Evolutionary conservation across 306 rosid species (phyloP).

Genomic region (Dicorynia guianensis): DNA sequence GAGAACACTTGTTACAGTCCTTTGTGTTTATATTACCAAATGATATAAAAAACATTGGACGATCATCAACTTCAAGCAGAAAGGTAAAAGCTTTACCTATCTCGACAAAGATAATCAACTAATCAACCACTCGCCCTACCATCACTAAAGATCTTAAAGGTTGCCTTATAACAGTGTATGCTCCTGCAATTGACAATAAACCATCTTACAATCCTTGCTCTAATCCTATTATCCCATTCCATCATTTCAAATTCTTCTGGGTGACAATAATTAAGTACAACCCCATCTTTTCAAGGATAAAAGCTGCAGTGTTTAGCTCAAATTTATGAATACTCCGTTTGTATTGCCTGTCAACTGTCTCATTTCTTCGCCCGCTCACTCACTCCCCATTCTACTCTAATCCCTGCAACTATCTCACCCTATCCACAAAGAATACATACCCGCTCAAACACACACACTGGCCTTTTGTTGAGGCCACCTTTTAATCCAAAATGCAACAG

Average conservation of each 20-base stretch:
- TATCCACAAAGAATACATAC: not conserved
- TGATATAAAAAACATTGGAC: not conserved
- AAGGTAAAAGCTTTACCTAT: not conserved
- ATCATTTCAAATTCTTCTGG: not conserved
- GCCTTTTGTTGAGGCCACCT: not conserved
- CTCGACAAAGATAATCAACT: not conserved
- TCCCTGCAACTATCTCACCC: not conserved
- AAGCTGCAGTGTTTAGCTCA: not conserved
- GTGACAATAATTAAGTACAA: not conserved
- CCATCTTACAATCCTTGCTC: slow-evolving; percentile 1
- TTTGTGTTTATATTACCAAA: not conserved
- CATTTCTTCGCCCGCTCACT: not conserved
- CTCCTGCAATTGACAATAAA: not conserved
- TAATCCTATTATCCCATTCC: not conserved
- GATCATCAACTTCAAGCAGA: not conserved
- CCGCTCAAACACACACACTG: not conserved
- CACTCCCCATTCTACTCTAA: not conserved
- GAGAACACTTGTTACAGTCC: not conserved
- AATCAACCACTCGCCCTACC: not conserved
- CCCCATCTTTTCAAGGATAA: not conserved
- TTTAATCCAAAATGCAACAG: not conserved
- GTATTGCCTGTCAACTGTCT: not conserved
- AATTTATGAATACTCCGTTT: not conserved
- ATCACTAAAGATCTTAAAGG: not conserved
- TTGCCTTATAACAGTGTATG: not conserved